Conservation (phyloP, 805 yeast genomes). For the Diddensiella transvaalensis region DNA sequence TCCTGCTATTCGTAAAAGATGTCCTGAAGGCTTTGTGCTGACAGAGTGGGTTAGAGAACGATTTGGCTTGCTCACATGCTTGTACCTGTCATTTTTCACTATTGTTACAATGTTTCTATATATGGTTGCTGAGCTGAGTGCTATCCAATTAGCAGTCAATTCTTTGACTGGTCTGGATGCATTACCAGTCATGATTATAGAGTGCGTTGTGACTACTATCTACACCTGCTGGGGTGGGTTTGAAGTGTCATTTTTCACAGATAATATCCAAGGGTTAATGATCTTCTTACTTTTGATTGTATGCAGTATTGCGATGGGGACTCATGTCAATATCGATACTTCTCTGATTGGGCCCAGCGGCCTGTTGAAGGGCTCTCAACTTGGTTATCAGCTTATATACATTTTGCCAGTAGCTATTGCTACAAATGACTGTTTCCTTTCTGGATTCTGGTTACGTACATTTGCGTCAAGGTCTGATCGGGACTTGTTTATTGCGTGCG, state of each 20-base stretch:
- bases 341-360: constrained; percentile 62
- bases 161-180: constrained; percentile 77
- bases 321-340: constrained; percentile 55
- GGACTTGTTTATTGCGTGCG: constrained; percentile 71
- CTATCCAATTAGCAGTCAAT: constrained; percentile 71
- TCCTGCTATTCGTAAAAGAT: constrained; percentile 68
- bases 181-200: constrained; percentile 75
- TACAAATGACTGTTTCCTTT: constrained; percentile 83
- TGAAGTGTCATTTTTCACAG: constrained; percentile 82
- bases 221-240: constrained; percentile 90
- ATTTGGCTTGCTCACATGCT: constrained; percentile 67
- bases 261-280: constrained; percentile 74
- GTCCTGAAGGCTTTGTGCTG: constrained; percentile 87
- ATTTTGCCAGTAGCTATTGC: constrained; percentile 82
- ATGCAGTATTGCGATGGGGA: constrained; percentile 75
- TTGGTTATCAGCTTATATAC: constrained; percentile 88
- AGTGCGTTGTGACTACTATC: constrained; percentile 80
- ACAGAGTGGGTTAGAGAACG: constrained; percentile 93
- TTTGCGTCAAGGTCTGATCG: constrained; percentile 79
- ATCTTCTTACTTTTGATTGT: constrained; percentile 65
- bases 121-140: constrained; percentile 83
- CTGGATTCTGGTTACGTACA: constrained; percentile 93
- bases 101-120: constrained; percentile 72
- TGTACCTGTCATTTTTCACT: constrained; percentile 77
- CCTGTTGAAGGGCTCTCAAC: constrained; percentile 57